A percentile compares a stretch with the other conserved stretches of the same genome.
These are phyloP conservation scores for Cucurbitaria berberidis DNA, from an alignment of 2,329 filamentous ascomycete species.

Conservation along the genomic window DNA sequence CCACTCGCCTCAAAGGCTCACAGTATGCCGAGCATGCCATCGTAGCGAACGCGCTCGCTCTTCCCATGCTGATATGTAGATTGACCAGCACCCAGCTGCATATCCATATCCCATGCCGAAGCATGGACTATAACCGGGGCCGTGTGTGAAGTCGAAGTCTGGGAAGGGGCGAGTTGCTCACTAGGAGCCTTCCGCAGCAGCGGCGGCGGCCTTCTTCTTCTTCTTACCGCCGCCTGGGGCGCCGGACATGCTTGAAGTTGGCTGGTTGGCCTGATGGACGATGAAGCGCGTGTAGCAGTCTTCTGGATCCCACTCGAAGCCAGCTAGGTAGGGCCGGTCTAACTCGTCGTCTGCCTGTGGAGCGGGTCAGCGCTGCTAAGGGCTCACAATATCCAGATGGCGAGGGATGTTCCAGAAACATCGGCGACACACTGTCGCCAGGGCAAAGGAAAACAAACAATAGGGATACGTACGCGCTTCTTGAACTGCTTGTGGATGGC, in stretches of 20 bases:
- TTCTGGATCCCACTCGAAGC: slow-evolving; percentile 96
- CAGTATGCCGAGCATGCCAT: slow-evolving; percentile 17
- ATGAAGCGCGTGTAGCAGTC: slow-evolving; percentile 87
- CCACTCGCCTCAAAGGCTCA: slow-evolving; percentile 22
- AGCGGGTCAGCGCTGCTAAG: slow-evolving; percentile 22
- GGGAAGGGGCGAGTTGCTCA: slow-evolving; percentile 49
- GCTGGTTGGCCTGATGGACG: slow-evolving; percentile 80
- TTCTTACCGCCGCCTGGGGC: slow-evolving; percentile 51
- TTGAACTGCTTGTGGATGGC: slow-evolving; percentile 96
- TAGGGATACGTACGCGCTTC: slow-evolving; percentile 75
- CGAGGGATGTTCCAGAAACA: not conserved
- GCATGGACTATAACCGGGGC: slow-evolving; percentile 29
- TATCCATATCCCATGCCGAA: slow-evolving; percentile 29
- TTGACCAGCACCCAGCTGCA: slow-evolving; percentile 36
- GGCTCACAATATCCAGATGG: not conserved
- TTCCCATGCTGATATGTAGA: slow-evolving; percentile 42
- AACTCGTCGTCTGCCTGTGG: slow-evolving; percentile 82
- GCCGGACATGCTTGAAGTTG: slow-evolving; percentile 47
- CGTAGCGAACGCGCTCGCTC: slow-evolving; percentile 38
- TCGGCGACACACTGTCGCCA: no score
- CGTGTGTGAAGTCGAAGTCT: slow-evolving; percentile 39
- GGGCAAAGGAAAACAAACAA: not conserved
- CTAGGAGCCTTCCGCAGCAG: slow-evolving; percentile 33
- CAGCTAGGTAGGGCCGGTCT: slow-evolving; percentile 82
- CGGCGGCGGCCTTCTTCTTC: slow-evolving; percentile 48